phyloP scores from a whole-genome alignment of 352 stramenopile genomes.

The Phytophthora chlamydospora region DNA sequence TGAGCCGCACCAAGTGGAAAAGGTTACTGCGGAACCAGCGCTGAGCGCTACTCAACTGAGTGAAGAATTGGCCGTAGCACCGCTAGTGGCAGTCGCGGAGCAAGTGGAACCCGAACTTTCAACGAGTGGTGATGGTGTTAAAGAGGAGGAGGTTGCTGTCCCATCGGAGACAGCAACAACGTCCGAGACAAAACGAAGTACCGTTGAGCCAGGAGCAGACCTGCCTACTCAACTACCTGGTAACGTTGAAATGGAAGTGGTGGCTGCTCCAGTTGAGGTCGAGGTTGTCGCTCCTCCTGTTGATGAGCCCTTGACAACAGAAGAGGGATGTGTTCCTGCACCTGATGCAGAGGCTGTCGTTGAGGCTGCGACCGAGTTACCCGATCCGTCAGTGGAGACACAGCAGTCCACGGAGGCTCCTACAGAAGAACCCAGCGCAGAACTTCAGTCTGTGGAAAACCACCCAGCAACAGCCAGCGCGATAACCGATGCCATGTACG shows the following conservation, averaged over 20 bases:
- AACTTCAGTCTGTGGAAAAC: background rate
- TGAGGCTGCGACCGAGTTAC: background rate
- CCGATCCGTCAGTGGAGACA: background rate
- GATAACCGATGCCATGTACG: conserved; percentile 56
- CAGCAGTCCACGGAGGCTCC: background rate
- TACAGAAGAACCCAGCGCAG: conserved; percentile 5
- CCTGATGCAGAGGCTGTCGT: background rate
- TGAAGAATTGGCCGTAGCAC: background rate
- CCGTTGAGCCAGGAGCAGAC: background rate
- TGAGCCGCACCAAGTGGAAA: background rate
- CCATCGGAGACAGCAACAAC: background rate
- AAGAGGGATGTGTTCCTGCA: background rate
- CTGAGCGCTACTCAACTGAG: background rate
- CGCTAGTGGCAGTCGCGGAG: conserved; percentile 1
- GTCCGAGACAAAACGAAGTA: background rate
- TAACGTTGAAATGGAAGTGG: background rate
- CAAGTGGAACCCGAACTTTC: conserved; percentile 2
- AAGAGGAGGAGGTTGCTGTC: background rate
- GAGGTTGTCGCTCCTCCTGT: background rate
- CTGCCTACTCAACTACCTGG: background rate
- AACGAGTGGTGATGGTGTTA: background rate
- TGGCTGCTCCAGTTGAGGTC: background rate
- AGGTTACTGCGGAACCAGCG: background rate
- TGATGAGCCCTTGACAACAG: background rate
- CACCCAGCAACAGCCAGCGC: conserved; percentile 20